phyloP scores from a whole-genome alignment of 495 filamentous ascomycete genomes.

The Penicillium psychrofluorescens region DNA sequence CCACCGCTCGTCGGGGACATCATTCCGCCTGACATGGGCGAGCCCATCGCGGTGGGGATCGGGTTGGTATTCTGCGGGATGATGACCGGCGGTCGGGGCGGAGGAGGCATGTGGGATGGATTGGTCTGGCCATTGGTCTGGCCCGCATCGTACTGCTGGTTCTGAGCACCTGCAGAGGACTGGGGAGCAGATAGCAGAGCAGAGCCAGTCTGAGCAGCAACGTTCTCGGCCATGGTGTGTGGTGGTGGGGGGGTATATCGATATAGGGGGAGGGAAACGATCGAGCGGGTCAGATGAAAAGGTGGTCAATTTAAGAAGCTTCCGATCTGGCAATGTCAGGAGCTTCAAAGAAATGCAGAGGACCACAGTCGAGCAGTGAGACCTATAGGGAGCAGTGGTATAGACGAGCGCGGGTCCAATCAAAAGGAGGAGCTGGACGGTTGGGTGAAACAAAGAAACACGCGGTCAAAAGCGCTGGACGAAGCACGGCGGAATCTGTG shows the following conservation, averaged over 20 bases:
- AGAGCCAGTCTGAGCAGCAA: slow-evolving; percentile 43
- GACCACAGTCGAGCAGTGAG: slow-evolving; percentile 7
- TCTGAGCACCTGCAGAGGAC: slow-evolving; percentile 59
- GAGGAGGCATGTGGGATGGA: slow-evolving; percentile 82
- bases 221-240: slow-evolving; percentile 61
- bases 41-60: slow-evolving; percentile 88
- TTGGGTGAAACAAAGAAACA: slow-evolving; percentile 7
- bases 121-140: slow-evolving; percentile 55
- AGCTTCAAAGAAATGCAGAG: slow-evolving; percentile 5
- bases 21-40: slow-evolving; percentile 70
- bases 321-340: slow-evolving; percentile 5
- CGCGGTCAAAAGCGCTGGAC: too few species aligned
- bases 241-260: slow-evolving; percentile 8
- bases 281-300: slow-evolving; percentile 10
- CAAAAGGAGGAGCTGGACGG: slow-evolving; percentile 1
- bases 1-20: slow-evolving; percentile 79
- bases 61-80: slow-evolving; percentile 97
- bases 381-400: slow-evolving; percentile 5
- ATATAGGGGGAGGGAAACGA: slow-evolving; percentile 13
- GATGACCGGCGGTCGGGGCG: slow-evolving; percentile 76
- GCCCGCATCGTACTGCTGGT: slow-evolving; percentile 61
- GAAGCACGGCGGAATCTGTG: neutral
- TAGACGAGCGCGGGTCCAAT: slow-evolving; percentile 5
- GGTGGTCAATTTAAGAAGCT: slow-evolving; percentile 9
- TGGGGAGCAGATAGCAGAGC: slow-evolving; percentile 59